Conservation (phyloP, 2,329 filamentous ascomycete genomes). For the Fusarium ramigenum region DNA sequence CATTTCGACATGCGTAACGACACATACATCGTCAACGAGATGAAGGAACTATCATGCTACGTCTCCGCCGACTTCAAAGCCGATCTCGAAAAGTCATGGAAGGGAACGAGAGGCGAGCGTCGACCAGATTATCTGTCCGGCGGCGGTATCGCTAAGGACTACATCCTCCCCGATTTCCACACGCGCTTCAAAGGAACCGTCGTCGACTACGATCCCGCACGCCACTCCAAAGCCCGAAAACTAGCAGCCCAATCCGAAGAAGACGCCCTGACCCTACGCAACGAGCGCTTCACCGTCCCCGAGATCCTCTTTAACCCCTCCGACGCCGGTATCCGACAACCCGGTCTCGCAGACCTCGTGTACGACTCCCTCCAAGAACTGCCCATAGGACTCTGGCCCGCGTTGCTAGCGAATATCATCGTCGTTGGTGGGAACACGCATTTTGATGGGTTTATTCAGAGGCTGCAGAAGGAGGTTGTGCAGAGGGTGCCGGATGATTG, state of each 20-base stretch:
- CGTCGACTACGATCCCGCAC: constrained; percentile 78
- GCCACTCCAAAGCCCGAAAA: constrained; percentile 63
- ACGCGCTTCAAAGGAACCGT: constrained; percentile 70
- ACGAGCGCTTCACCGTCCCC: constrained; percentile 90
- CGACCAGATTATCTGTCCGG: constrained; percentile 60
- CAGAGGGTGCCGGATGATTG: constrained; percentile 79
- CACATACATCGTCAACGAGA: constrained; percentile 91
- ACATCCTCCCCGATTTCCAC: constrained; percentile 86
- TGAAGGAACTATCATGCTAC: constrained; percentile 91
- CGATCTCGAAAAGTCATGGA: constrained; percentile 88
- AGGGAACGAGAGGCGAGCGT: constrained; percentile 71
- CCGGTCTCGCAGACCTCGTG: constrained; percentile 84
- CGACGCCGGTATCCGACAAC: constrained; percentile 85
- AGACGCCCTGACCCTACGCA: constrained; percentile 85
- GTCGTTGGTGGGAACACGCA: constrained; percentile 88
- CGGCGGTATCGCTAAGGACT: constrained; percentile 81
- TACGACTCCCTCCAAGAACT: constrained; percentile 79
- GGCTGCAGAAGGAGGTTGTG: constrained; percentile 79
- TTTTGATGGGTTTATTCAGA: constrained; percentile 82
- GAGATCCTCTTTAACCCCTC: constrained; percentile 88
- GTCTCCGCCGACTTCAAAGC: constrained; percentile 78
- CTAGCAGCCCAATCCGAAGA: constrained; percentile 62
- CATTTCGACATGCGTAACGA: constrained; percentile 98
- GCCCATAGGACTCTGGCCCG: constrained; percentile 85
- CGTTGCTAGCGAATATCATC: constrained; percentile 84